Evolutionary conservation across 2,329 filamentous ascomycete species (phyloP).

Genomic region (Penicillium sclerotigenum): DNA sequence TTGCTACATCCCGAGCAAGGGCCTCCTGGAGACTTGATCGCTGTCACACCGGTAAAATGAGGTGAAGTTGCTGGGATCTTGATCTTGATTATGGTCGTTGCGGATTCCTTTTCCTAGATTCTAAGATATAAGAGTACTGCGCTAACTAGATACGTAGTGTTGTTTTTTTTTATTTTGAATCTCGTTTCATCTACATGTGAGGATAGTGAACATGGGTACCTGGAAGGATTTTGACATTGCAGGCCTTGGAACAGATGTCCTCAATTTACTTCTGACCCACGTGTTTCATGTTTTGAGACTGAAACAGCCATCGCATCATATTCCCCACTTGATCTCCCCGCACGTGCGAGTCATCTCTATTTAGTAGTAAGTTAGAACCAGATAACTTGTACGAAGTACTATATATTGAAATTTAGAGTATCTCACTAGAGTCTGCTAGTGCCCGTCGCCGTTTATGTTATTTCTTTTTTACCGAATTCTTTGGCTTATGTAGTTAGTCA

Average conservation of each 20-base stretch:
- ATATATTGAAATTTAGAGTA: no score
- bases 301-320: conserved; percentile 4
- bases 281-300: conserved; percentile 1
- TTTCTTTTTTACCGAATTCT: no score
- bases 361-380: no score
- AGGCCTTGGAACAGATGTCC: neutral
- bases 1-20: neutral
- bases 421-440: no score
- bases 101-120: neutral
- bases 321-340: neutral
- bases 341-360: neutral
- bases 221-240: neutral
- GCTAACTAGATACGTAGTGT: neutral
- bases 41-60: neutral
- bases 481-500: no score
- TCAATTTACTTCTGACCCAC: conserved; percentile 2
- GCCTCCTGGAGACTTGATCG: neutral
- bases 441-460: no score
- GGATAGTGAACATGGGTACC: neutral
- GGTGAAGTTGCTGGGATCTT: neutral
- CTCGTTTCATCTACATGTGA: neutral
- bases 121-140: neutral
- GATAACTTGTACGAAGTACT: no score
- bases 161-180: neutral
- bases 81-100: neutral